Percentiles rank a stretch among this genome's conserved stretches.
phyloP scores from a whole-genome alignment of 768 basidiomycete species.

The Phaffia australis region DNA sequence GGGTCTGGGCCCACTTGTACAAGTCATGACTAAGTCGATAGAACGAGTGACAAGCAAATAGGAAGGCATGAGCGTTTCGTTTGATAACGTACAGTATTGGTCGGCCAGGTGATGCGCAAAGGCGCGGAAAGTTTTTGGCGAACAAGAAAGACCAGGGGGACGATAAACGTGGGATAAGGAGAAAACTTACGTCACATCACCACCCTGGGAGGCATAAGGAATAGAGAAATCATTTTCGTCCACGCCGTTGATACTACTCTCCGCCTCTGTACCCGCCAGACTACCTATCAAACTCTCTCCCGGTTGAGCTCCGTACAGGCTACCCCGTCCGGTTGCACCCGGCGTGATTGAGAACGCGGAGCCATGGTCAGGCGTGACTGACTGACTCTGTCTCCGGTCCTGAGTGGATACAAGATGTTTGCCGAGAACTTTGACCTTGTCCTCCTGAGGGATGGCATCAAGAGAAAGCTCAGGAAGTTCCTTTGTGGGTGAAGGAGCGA shows the following conservation, averaged over 20 bases:
- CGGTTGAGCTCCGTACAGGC: conserved; percentile 18
- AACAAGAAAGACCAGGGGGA: neutral
- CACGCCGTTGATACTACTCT: neutral
- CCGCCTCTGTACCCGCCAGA: too few species aligned
- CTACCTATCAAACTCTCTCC: neutral
- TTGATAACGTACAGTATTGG: too few species aligned
- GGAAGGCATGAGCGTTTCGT: neutral
- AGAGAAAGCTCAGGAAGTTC: conserved; percentile 2
- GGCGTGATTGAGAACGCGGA: conserved; percentile 2
- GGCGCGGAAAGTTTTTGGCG: neutral
- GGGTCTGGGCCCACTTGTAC: conserved; percentile 85
- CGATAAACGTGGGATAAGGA: conserved; percentile 28
- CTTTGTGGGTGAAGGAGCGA: neutral
- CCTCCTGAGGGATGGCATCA: conserved; percentile 16
- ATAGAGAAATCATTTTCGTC: conserved; percentile 70
- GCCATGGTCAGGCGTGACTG: neutral
- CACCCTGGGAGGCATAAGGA: conserved; percentile 73
- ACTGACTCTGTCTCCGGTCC: conserved; percentile 13
- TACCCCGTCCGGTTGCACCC: conserved; percentile 4
- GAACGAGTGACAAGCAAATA: neutral
- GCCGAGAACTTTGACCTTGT: conserved; percentile 17
- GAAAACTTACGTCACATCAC: conserved; percentile 73
- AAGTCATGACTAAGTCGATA: conserved; percentile 52
- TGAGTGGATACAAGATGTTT: conserved; percentile 23
- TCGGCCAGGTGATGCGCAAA: too few species aligned